phyloP scores from a whole-genome alignment of 768 basidiomycete species.

The Tulasnella sp. region DNA sequence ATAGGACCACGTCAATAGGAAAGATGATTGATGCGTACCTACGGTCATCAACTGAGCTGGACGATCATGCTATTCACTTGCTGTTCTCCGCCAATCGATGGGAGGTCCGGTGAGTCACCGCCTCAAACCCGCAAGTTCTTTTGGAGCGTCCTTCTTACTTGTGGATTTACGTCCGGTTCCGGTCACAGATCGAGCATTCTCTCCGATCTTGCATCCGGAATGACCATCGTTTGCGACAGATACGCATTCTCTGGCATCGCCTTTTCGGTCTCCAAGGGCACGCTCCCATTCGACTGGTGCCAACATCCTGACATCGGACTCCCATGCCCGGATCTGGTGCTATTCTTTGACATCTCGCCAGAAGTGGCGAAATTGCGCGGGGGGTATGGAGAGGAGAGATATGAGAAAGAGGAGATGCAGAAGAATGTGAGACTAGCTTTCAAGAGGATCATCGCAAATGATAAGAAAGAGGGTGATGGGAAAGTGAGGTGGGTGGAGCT shows the following conservation, averaged over 20 bases:
- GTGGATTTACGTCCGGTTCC: background rate
- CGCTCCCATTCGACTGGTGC: constrained; percentile 73
- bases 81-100: constrained; percentile 96
- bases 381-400: constrained; percentile 79
- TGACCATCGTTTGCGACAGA: constrained; percentile 75
- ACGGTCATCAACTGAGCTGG: constrained; percentile 69
- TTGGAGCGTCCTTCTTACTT: too few relatives aligned
- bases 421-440: constrained; percentile 50
- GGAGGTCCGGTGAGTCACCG: constrained; percentile 65
- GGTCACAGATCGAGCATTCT: constrained; percentile 47
- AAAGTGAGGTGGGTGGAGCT: constrained; percentile 38
- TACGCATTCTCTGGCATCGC: constrained; percentile 96
- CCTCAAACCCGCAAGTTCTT: background rate
- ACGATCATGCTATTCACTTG: constrained; percentile 84
- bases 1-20: constrained; percentile 83
- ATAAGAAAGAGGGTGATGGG: constrained; percentile 22
- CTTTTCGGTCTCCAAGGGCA: constrained; percentile 40
- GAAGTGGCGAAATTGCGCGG: constrained; percentile 55
- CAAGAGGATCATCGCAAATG: constrained; percentile 30
- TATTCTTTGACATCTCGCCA: constrained; percentile 78
- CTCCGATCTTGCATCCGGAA: constrained; percentile 46
- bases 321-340: constrained; percentile 75
- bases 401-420: constrained; percentile 74
- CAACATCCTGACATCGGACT: constrained; percentile 74
- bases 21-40: constrained; percentile 90